phyloP scores from a whole-genome alignment of 2,329 filamentous ascomycete species.

The Aspergillus ruber region DNA sequence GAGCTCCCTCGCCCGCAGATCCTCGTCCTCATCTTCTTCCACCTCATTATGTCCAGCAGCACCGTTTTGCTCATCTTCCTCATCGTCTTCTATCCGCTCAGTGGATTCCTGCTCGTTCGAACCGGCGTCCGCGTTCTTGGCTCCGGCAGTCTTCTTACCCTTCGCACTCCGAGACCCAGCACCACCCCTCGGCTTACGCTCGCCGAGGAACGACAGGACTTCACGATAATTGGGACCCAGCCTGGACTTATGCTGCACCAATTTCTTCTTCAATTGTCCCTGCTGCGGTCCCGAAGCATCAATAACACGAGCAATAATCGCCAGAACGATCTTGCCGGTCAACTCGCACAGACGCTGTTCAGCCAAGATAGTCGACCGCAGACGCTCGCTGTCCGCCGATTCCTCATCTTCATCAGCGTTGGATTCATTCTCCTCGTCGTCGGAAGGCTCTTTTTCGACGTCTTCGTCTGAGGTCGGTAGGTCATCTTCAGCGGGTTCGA shows the following conservation, averaged over 20 bases:
- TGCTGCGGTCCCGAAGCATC: constrained; percentile 56
- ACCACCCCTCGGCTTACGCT: constrained; percentile 44
- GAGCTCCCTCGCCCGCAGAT: constrained; percentile 29
- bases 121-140: constrained; percentile 9
- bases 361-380: constrained; percentile 63
- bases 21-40: constrained; percentile 39
- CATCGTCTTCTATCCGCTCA: constrained; percentile 40
- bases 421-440: constrained; percentile 28
- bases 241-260: constrained; percentile 71
- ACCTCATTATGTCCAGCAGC: constrained; percentile 15
- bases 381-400: constrained; percentile 45
- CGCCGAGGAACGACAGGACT: constrained; percentile 72
- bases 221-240: constrained; percentile 83
- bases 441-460: constrained; percentile 52
- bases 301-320: constrained; percentile 67
- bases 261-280: constrained; percentile 61
- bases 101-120: constrained; percentile 26
- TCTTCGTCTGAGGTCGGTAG: constrained; percentile 62
- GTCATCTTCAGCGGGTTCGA: constrained; percentile 58
- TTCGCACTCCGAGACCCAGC: constrained; percentile 20
- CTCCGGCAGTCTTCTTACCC: constrained; percentile 24
- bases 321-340: constrained; percentile 75
- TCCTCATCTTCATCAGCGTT: constrained; percentile 24
- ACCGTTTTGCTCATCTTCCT: constrained; percentile 32
- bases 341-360: constrained; percentile 84